A percentile compares a stretch with the other conserved stretches of the same genome.
These are phyloP conservation scores for Botrytis porri DNA, from an alignment of 2,329 filamentous ascomycete species.

Conservation along the genomic window DNA sequence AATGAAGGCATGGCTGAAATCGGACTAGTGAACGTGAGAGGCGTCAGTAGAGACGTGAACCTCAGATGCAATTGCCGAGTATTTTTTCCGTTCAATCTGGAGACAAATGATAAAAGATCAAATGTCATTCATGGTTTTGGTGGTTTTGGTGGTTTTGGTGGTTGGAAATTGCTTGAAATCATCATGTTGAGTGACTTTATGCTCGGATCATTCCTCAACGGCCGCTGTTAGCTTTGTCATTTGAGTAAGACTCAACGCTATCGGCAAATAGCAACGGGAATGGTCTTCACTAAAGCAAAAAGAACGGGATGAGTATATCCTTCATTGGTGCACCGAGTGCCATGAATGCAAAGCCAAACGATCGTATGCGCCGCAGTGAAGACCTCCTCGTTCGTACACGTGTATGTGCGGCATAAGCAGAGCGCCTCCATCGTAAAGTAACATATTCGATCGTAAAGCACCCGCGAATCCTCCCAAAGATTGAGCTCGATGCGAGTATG, in stretches of 20 bases:
- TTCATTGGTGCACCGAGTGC: not conserved
- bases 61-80: not conserved
- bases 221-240: not conserved
- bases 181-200: not conserved
- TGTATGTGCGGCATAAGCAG: not conserved
- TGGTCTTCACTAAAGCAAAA: not conserved
- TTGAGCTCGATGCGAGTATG: not conserved
- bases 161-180: not conserved
- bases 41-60: not conserved
- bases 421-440: not conserved
- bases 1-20: not conserved
- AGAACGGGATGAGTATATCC: not conserved
- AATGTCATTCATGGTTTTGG: not conserved
- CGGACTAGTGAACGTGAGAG: not conserved
- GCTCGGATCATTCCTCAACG: not conserved
- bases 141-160: not conserved
- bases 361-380: not conserved
- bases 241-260: not conserved
- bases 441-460: not conserved
- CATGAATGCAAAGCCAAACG: not conserved
- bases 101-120: not conserved
- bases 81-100: not conserved
- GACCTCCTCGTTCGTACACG: not conserved
- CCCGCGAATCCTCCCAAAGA: not conserved
- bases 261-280: slow-evolving; percentile 9